Conservation (phyloP, 2,329 filamentous ascomycete genomes). For the Fusarium algeriense region DNA sequence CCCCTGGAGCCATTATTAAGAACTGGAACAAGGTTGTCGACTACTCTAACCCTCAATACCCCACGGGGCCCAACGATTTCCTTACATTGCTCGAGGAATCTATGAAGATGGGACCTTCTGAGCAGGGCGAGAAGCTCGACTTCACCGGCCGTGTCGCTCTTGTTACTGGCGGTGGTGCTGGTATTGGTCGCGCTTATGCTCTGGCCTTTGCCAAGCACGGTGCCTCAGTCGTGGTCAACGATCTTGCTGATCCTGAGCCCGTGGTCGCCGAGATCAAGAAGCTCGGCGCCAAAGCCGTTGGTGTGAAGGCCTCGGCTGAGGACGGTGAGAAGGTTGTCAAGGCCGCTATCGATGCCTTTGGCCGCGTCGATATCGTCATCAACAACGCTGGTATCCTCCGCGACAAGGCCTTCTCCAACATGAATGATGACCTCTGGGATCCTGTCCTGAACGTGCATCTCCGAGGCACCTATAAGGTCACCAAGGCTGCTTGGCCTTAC, state of each 20-base stretch:
- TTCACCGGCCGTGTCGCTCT: constrained; percentile 89
- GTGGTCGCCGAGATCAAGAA: constrained; percentile 95
- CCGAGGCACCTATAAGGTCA: constrained; percentile 94
- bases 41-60: constrained; percentile 85
- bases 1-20: constrained; percentile 86
- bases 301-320: constrained; percentile 93
- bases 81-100: constrained; percentile 86
- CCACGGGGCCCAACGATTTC: constrained; percentile 88
- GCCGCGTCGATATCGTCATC: constrained; percentile 92
- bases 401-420: constrained; percentile 98
- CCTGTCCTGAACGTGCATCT: constrained; percentile 93
- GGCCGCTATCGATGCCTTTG: constrained; percentile 91
- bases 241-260: constrained; percentile 90
- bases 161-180: constrained; percentile 88
- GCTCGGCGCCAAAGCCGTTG: constrained; percentile 87
- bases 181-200: constrained; percentile 91
- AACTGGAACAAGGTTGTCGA: constrained; percentile 91
- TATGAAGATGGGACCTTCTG: constrained; percentile 79
- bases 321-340: constrained; percentile 93
- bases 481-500: constrained; percentile 97
- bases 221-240: constrained; percentile 92
- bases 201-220: constrained; percentile 88
- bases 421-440: constrained; percentile 95
- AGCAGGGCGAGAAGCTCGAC: constrained; percentile 78
- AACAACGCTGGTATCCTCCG: constrained; percentile 99